phyloP scores from a whole-genome alignment of 768 basidiomycete species.

The Lyophyllum semitale region DNA sequence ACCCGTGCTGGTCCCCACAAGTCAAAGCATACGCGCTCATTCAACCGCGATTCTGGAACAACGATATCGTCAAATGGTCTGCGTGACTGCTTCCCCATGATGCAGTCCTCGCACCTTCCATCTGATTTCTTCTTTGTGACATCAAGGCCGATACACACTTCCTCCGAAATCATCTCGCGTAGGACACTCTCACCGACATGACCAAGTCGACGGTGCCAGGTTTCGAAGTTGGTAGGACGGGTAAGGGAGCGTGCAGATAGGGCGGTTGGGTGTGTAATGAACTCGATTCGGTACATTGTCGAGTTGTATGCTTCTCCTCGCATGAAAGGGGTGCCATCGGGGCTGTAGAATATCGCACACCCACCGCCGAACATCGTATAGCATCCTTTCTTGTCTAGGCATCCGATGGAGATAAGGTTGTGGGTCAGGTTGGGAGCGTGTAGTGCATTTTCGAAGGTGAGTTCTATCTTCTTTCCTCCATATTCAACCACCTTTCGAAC shows the following conservation, averaged over 20 bases:
- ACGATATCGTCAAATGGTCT: not conserved
- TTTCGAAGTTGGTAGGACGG: not conserved
- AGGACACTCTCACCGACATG: not conserved
- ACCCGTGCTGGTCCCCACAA: not conserved
- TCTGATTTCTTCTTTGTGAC: not conserved
- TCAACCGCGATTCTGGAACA: not conserved
- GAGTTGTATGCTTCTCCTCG: not conserved
- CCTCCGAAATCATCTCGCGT: not conserved
- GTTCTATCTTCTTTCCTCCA: not conserved
- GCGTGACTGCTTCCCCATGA: not conserved
- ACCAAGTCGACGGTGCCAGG: constrained; percentile 2
- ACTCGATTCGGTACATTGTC: not conserved
- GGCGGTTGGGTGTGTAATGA: not conserved
- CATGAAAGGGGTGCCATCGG: not conserved
- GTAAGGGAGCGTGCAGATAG: not conserved
- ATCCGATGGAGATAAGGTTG: not conserved
- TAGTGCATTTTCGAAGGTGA: not conserved
- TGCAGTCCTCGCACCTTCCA: not conserved
- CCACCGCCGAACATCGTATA: not conserved
- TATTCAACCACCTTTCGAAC: not conserved
- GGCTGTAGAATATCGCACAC: not conserved
- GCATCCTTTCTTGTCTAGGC: not conserved
- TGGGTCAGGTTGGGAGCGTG: not conserved
- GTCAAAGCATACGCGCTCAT: not conserved
- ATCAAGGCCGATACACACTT: not conserved